phyloP scores from a whole-genome alignment of 345 rosid genomes.

The Erucastrum elatum region DNA sequence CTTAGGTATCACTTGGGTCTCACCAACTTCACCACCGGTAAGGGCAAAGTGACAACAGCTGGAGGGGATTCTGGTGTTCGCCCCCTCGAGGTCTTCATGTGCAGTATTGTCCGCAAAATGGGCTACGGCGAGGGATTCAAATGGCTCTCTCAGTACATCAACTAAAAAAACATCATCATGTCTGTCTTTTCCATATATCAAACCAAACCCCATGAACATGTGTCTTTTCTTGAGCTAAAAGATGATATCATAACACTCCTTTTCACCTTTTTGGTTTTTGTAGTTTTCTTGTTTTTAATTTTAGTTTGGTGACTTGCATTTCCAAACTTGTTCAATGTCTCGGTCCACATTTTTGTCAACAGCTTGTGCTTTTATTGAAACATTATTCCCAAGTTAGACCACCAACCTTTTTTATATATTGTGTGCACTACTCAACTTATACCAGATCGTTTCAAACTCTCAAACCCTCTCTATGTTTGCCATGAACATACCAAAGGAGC shows the following conservation, averaged over 20 bases:
- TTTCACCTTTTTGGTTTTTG: constrained; percentile 5
- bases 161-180: constrained; percentile 33
- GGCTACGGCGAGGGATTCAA: constrained; percentile 79
- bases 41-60: constrained; percentile 55
- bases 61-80: constrained; percentile 53
- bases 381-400: constrained; percentile 34
- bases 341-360: constrained; percentile 6
- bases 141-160: constrained; percentile 76
- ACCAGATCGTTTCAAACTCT: not conserved
- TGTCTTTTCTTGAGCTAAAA: constrained; percentile 12
- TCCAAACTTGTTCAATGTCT: constrained; percentile 22
- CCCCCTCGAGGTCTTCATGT: constrained; percentile 73
- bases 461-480: not conserved
- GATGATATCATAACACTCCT: constrained; percentile 12
- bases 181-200: constrained; percentile 7
- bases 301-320: constrained; percentile 34
- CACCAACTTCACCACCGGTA: constrained; percentile 71
- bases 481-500: constrained; percentile 1
- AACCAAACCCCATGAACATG: constrained; percentile 32
- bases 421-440: not conserved
- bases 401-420: constrained; percentile 31
- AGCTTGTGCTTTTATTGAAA: constrained; percentile 22
- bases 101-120: constrained; percentile 77
- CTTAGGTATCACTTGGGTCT: constrained; percentile 66
- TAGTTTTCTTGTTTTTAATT: not conserved